Percentiles rank a stretch among this genome's conserved stretches.
Conservation (phyloP, 148 eudicot species). For the Drosera capensis region DNA sequence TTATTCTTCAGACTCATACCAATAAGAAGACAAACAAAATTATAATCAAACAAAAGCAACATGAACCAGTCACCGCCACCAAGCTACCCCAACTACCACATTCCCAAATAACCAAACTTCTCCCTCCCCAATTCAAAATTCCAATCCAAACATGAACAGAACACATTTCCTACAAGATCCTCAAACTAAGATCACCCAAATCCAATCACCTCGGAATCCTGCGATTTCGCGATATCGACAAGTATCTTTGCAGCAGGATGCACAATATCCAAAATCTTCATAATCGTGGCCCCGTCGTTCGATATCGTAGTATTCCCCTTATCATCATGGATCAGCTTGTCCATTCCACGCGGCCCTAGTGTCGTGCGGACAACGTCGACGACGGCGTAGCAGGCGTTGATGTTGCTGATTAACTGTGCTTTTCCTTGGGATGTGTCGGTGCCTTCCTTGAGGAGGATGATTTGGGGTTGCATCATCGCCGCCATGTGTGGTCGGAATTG, state of each 20-base stretch:
- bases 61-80: no score
- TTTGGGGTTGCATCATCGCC: conserved; percentile 72
- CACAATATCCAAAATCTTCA: conserved; percentile 85
- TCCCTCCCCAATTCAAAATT: no score
- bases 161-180: no score
- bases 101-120: no score
- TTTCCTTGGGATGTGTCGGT: conserved; percentile 96
- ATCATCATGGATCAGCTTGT: conserved; percentile 83
- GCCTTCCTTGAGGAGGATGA: conserved; percentile 86
- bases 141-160: no score
- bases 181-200: no score
- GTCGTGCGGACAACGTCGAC: conserved; percentile 90
- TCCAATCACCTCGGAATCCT: conserved; percentile 67
- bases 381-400: conserved; percentile 67
- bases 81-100: no score
- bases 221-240: conserved; percentile 90
- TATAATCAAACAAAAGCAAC: no score
- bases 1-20: no score
- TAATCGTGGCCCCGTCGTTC: conserved; percentile 93
- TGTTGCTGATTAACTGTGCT: conserved; percentile 82
- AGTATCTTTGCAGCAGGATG: conserved; percentile 98
- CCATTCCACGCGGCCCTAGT: conserved; percentile 94
- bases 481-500: conserved; percentile 12
- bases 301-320: conserved; percentile 90
- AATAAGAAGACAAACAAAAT: no score